phyloP scores from a whole-genome alignment of 345 rosid genomes.

The Cardamine chenopodiifolia region DNA sequence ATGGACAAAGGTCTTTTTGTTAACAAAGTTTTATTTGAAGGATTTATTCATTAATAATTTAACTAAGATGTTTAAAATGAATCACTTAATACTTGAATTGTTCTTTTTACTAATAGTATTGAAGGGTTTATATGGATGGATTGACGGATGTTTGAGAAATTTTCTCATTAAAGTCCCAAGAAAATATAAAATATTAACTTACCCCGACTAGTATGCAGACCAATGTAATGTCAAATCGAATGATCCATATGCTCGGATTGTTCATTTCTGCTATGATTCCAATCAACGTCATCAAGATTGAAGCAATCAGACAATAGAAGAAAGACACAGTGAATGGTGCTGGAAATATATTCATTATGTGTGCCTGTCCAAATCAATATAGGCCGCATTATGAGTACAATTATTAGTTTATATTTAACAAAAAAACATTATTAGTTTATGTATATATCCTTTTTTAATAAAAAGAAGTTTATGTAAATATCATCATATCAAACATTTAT shows the following conservation, averaged over 20 bases:
- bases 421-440: no score
- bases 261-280: conserved; percentile 51
- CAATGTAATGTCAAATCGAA: conserved; percentile 47
- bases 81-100: neutral
- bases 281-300: conserved; percentile 51
- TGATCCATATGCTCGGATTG: conserved; percentile 57
- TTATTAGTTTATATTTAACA: no score
- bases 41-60: no score
- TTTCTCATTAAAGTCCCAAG: no score
- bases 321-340: conserved; percentile 69
- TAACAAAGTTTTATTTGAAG: neutral
- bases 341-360: conserved; percentile 76
- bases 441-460: no score
- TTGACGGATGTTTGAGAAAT: neutral
- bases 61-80: no score
- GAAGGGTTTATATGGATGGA: neutral
- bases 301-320: conserved; percentile 51
- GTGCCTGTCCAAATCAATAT: conserved; percentile 48
- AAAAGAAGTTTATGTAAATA: no score
- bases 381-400: neutral
- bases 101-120: no score
- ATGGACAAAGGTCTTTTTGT: neutral
- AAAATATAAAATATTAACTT: neutral
- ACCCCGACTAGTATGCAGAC: neutral
- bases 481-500: no score